These are phyloP conservation scores for Penicillium sp. DNA, from an alignment of 2,329 filamentous ascomycete genomes.

Conservation along the genomic window DNA sequence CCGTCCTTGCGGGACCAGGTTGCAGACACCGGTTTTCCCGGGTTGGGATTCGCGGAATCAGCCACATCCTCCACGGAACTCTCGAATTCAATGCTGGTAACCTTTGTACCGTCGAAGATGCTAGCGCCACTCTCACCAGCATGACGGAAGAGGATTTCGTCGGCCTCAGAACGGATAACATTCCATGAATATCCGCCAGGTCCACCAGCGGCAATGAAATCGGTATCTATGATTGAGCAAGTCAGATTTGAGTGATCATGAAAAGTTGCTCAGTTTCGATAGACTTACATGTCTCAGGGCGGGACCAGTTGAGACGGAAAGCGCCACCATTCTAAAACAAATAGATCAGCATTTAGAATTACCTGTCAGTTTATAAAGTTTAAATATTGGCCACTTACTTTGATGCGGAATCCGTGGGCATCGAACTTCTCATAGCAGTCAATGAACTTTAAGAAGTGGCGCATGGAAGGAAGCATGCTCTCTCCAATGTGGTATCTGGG, in stretches of 20 bases:
- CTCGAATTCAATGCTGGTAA: no score
- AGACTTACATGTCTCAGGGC: no score
- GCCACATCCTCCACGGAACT: no score
- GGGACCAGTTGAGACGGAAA: no score
- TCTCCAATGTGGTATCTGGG: slow-evolving; percentile 40
- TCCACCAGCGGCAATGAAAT: slow-evolving; percentile 43
- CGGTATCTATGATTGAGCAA: no score
- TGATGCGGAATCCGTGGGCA: slow-evolving; percentile 42
- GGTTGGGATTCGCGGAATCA: not conserved
- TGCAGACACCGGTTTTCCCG: slow-evolving; percentile 12
- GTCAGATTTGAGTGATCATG: no score
- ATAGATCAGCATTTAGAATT: no score
- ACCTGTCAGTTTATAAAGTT: no score
- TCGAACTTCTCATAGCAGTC: slow-evolving; percentile 44
- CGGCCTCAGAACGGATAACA: slow-evolving; percentile 48
- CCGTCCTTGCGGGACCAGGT: slow-evolving; percentile 26
- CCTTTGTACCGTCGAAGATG: slow-evolving; percentile 43
- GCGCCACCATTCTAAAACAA: slow-evolving; percentile 43
- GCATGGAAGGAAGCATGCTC: slow-evolving; percentile 39
- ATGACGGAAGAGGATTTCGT: slow-evolving; percentile 47
- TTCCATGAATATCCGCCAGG: slow-evolving; percentile 41
- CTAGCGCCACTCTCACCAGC: slow-evolving; percentile 42
- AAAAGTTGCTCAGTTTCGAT: no score
- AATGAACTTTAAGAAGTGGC: slow-evolving; percentile 47
- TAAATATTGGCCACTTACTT: slow-evolving; percentile 31